These are phyloP conservation scores for Galeopsis tetrahit DNA, from an alignment of 257 asterid genomes.

Conservation along the genomic window DNA sequence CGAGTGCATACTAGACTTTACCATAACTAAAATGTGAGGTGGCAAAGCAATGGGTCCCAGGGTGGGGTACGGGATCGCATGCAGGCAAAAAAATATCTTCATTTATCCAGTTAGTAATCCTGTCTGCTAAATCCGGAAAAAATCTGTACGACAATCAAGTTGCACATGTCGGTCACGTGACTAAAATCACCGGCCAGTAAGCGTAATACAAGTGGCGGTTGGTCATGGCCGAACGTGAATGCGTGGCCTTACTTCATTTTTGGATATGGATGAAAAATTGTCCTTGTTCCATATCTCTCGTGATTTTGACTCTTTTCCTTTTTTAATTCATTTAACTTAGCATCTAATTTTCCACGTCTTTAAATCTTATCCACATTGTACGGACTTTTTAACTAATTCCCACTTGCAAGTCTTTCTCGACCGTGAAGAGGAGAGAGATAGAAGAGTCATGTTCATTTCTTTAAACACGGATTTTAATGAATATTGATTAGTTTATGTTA, in stretches of 20 bases:
- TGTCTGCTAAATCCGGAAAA: conserved; percentile 31
- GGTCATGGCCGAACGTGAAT: conserved; percentile 37
- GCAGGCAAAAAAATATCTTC: conserved; percentile 16
- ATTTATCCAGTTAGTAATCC: not conserved
- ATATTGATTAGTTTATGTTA: too few species aligned
- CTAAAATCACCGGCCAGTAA: conserved; percentile 18
- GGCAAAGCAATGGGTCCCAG: not conserved
- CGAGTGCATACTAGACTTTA: too few species aligned
- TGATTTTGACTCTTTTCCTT: conserved; percentile 37
- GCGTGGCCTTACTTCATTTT: conserved; percentile 31
- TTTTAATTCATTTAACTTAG: not conserved
- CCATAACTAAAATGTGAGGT: too few species aligned
- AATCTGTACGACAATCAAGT: conserved; percentile 35
- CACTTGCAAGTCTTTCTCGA: not conserved
- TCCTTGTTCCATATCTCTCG: conserved; percentile 40
- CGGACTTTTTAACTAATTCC: not conserved
- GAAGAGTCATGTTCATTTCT: too few species aligned
- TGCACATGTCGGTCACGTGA: conserved; percentile 47
- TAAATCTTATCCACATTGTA: conserved; percentile 40
- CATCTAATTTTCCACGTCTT: conserved; percentile 34
- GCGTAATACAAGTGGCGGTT: conserved; percentile 45
- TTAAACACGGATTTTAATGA: too few species aligned
- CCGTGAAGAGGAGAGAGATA: too few species aligned
- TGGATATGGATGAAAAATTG: conserved; percentile 47
- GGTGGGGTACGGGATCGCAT: not conserved